Evolutionary conservation across 1,139 yeast species (phyloP).

Genomic region (Lodderomyces metapsilosis): DNA sequence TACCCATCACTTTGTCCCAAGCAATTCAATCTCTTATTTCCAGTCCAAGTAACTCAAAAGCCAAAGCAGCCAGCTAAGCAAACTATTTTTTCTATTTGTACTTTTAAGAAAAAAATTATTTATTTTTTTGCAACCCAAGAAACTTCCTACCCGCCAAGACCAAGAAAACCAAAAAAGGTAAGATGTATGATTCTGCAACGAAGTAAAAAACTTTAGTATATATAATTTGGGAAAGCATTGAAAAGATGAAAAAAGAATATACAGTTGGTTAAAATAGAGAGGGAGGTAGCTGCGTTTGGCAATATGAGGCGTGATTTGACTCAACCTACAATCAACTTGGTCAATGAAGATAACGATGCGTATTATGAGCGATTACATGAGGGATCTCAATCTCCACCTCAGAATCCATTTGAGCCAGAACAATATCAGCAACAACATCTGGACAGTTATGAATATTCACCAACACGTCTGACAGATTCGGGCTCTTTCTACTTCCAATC

Average conservation of each 20-base stretch:
- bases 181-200: neutral
- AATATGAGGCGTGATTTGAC: conserved; percentile 13
- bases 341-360: neutral
- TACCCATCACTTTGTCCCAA: no score
- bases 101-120: neutral
- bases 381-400: neutral
- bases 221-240: conserved; percentile 1
- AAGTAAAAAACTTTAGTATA: no score
- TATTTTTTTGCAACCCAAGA: conserved; percentile 1
- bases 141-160: neutral
- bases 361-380: neutral
- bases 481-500: neutral
- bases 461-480: conserved; percentile 3
- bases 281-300: neutral
- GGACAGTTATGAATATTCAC: neutral
- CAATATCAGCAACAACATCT: neutral
- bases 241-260: neutral
- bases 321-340: conserved; percentile 1
- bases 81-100: no score
- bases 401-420: conserved; percentile 1
- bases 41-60: no score
- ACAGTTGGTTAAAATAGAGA: no score
- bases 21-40: no score
- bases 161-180: no score
- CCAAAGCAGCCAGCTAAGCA: no score